Evolutionary conservation across 2,329 filamentous ascomycete genomes (phyloP), one percentile per base, ranked within the genome.

Genomic region (Talaromyces sp.): DNA sequence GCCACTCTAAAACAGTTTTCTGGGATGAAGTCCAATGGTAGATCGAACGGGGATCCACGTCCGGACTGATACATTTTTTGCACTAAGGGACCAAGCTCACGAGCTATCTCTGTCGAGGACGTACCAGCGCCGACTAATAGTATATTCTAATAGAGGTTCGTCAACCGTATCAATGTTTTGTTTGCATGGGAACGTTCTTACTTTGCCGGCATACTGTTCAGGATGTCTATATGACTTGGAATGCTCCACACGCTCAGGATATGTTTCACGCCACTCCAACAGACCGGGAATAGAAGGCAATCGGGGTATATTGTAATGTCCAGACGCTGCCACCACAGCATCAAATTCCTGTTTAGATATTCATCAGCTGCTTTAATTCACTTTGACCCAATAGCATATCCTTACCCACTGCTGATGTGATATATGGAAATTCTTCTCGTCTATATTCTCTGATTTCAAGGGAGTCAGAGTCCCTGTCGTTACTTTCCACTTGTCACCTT

Each of bases 41-140:
- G 68, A 66, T 89, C 86, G 57, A 84, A 87, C 0, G 73, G 70
- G 1, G 86, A 85, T 28, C 81, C 79, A 25, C 86, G 77, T 1
- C 83, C 82, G 60, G 81, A 85, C 63, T 83, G 81, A 60, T 77
- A 80, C 5, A 82, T 73, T 1, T 65, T 73, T 1, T 70, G 70
- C 1, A 78, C 79, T 3, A 76, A 58, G 0, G 71, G 66, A 2
- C 75, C 71, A n/a, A 82, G 70, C 59, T 83, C 80, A 43, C 76
- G 75, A 2, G 80, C 79, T 17, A 83, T 82, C 60, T 84, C 81
- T 37, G 71, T 76, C 0, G 81, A 78, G 0, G 82, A 84, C 0
- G 82, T 79, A 3, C 81, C 79, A 5, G 79, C 81, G 6, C 82
- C 82, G 17, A 85, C 75, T 2, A 85, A 65, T 2, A 85, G 73